Evolutionary conservation across 768 basidiomycete genomes (phyloP).

Genomic region (Mycena filopes): DNA sequence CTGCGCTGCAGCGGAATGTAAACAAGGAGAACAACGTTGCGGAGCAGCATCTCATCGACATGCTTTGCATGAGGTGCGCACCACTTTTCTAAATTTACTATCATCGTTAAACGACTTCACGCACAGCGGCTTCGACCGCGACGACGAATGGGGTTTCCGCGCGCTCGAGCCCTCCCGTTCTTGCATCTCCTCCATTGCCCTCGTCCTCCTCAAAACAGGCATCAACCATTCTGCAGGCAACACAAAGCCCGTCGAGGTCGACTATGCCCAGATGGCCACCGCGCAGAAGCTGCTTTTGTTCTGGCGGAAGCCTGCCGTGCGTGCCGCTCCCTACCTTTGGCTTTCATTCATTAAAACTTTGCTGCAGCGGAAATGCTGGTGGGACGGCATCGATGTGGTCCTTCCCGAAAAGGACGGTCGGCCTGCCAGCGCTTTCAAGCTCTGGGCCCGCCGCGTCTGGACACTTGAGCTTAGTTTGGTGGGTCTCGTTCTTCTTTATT

Average conservation of each 20-base stretch:
- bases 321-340: slow-evolving; percentile 46
- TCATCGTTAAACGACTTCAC: slow-evolving; percentile 11
- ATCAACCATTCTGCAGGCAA: slow-evolving; percentile 81
- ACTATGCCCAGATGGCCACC: slow-evolving; percentile 94
- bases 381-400: slow-evolving; percentile 96
- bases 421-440: slow-evolving; percentile 72
- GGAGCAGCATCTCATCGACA: slow-evolving; percentile 99
- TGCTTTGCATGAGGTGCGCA: slow-evolving; percentile 97
- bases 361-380: slow-evolving; percentile 97
- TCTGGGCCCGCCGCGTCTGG: slow-evolving; percentile 99
- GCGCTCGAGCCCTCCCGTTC: slow-evolving; percentile 96
- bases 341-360: slow-evolving; percentile 14
- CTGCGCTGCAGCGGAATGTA: slow-evolving; percentile 97
- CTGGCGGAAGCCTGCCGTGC: slow-evolving; percentile 99
- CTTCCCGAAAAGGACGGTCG: slow-evolving; percentile 68
- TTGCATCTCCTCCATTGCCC: slow-evolving; percentile 97
- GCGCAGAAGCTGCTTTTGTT: slow-evolving; percentile 97
- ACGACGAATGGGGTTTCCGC: slow-evolving; percentile 98
- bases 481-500: not conserved
- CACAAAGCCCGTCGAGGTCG: slow-evolving; percentile 81
- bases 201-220: slow-evolving; percentile 97
- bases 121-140: slow-evolving; percentile 90
- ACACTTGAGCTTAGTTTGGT: slow-evolving; percentile 97
- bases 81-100: not conserved
- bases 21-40: slow-evolving; percentile 99